Conservation (phyloP, 495 filamentous ascomycete genomes). For the Penicillium cosmopolitanum region DNA sequence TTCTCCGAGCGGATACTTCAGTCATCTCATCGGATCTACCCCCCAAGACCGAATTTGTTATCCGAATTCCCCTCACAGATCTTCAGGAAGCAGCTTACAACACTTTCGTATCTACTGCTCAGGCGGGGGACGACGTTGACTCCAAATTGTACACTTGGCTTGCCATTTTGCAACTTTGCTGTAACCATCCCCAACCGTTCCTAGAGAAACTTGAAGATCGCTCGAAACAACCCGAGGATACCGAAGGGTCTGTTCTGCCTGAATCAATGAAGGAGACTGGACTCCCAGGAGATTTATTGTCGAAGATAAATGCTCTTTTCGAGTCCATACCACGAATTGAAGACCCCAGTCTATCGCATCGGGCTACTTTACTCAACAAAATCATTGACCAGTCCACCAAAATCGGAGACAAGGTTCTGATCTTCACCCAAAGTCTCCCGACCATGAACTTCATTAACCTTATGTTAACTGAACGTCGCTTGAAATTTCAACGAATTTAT, state of each 20-base stretch:
- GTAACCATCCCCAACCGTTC: slow-evolving; percentile 76
- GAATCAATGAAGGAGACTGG: slow-evolving; percentile 33
- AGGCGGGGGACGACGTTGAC: slow-evolving; percentile 7
- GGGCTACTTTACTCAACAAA: slow-evolving; percentile 62
- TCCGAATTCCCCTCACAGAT: slow-evolving; percentile 69
- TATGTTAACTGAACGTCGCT: slow-evolving; percentile 47
- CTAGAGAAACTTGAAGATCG: slow-evolving; percentile 51
- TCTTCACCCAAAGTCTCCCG: slow-evolving; percentile 76
- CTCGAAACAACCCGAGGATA: slow-evolving; percentile 16
- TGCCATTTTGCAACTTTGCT: slow-evolving; percentile 62
- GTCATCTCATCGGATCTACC: slow-evolving; percentile 68
- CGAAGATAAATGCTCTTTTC: slow-evolving; percentile 36
- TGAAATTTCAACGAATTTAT: slow-evolving; percentile 63
- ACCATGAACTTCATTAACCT: slow-evolving; percentile 71
- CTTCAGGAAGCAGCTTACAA: slow-evolving; percentile 69
- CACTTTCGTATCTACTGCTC: slow-evolving; percentile 48
- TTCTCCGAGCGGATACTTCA: slow-evolving; percentile 72
- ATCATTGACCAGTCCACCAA: slow-evolving; percentile 66
- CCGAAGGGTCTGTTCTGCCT: slow-evolving; percentile 17
- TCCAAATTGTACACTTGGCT: slow-evolving; percentile 55
- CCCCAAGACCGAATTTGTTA: slow-evolving; percentile 77
- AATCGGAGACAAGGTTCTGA: slow-evolving; percentile 67
- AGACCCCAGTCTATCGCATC: slow-evolving; percentile 59
- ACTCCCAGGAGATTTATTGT: slow-evolving; percentile 30
- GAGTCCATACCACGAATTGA: slow-evolving; percentile 30